Conservation (phyloP, 2,329 filamentous ascomycete genomes). For the Fusarium citri region DNA sequence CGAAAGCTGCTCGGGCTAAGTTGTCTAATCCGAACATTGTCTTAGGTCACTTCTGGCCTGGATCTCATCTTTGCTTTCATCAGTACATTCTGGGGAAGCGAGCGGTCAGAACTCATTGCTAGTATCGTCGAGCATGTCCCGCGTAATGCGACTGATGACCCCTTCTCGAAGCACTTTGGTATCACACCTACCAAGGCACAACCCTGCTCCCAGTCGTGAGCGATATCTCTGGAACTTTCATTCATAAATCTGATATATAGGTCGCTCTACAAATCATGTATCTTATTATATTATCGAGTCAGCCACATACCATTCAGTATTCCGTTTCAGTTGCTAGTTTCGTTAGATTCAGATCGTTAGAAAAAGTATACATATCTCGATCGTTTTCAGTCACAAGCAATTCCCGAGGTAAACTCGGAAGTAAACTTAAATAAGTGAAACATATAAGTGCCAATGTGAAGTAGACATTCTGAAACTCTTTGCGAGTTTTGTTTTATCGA, state of each 20-base stretch:
- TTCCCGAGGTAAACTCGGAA: background rate
- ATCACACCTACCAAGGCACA: conserved; percentile 40
- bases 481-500: conserved; percentile 25
- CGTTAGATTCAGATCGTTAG: background rate
- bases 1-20: background rate
- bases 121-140: conserved; percentile 65
- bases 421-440: background rate
- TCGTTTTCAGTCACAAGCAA: background rate
- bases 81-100: conserved; percentile 60
- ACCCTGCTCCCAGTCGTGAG: conserved; percentile 30
- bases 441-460: conserved; percentile 13
- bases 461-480: conserved; percentile 27
- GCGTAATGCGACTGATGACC: conserved; percentile 45
- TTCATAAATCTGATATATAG: background rate
- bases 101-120: conserved; percentile 58
- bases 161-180: conserved; percentile 44
- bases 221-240: background rate
- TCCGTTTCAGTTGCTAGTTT: background rate
- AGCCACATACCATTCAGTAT: background rate
- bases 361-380: background rate
- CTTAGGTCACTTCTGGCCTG: conserved; percentile 51
- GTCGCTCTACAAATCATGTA: background rate
- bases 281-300: background rate
- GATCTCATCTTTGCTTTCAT: conserved; percentile 55
- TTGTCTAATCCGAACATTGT: background rate